Conservation (phyloP, 2,329 filamentous ascomycete species). For the Tympanopsis confertula region DNA sequence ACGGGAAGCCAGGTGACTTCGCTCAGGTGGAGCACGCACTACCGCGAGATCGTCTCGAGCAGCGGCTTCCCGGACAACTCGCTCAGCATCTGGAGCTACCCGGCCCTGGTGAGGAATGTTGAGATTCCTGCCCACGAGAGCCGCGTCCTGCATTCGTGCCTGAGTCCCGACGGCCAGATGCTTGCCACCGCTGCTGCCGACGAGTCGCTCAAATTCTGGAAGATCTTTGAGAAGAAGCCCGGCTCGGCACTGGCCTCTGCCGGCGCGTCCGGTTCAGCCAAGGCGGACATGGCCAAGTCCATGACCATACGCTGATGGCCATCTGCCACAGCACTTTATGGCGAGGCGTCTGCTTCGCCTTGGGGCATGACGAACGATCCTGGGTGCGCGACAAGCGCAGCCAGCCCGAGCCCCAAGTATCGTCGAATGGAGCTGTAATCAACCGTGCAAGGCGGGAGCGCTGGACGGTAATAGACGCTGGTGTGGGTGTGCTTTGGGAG, state of each 20-base stretch:
- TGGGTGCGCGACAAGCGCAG: no score
- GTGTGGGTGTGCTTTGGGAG: no score
- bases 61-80: conserved; percentile 99
- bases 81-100: conserved; percentile 98
- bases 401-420: no score
- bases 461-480: no score
- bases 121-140: conserved; percentile 98
- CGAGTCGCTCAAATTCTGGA: conserved; percentile 99
- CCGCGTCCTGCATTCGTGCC: conserved; percentile 86
- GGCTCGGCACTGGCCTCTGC: conserved; percentile 51
- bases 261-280: conserved; percentile 55
- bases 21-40: conserved; percentile 88
- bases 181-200: conserved; percentile 91
- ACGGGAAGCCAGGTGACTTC: conserved; percentile 95
- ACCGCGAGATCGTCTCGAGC: conserved; percentile 95
- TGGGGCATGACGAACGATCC: no score
- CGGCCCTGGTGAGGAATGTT: conserved; percentile 88
- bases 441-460: no score
- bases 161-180: conserved; percentile 96
- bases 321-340: no score
- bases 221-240: conserved; percentile 99
- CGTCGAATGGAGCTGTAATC: no score
- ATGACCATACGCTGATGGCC: conserved; percentile 90
- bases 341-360: no score
- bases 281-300: conserved; percentile 81